Evolutionary conservation across 768 basidiomycete species (phyloP), one percentile per base, ranked within the genome.

Genomic region (Hydnum rufescens): DNA sequence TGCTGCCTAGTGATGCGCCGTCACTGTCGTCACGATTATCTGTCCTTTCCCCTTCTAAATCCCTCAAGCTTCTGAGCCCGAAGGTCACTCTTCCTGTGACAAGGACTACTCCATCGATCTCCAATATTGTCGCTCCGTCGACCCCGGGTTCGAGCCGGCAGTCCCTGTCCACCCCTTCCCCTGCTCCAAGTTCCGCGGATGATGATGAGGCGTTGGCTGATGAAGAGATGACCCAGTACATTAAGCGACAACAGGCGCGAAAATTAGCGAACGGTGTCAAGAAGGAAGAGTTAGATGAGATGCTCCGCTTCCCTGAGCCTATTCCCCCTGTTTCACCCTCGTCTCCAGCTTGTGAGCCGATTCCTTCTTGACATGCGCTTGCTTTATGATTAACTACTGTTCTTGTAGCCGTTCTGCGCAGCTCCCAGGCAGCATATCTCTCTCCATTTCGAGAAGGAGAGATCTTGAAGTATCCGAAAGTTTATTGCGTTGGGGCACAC

Each of bases 181-280:
- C 90, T 0, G 76, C 74, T 4, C 80, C 80, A 26, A 79, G 76
- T 58, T 69, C 74, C 2, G 69, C 83, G 2, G 87, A 87, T 54
- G 90, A 92, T 54, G 88, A 92, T 56, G 86, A 92, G 63, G 49
- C 82, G 4, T 67, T 83, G 18, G 95, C 86, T 16, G 95, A 99
- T 61, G 90, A 95, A 56, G 95, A 99, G 68, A 99, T 99, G 95
- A 66, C 84, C 61, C 80, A 83, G 54, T 99, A 93, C 65, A 85
- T 96, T 57, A 76, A 78, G 58, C 75, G 90, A 25, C 86, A 95
- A 57, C 82, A 89, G 58, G 77, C 85, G 34, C 89, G 89, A 70
- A 87, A 82, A 64, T 63, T 89, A 56, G 81, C 85, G 5, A 71
- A 74, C 8, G 88, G 88, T 28, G 80, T 86, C 4, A 80, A 77